Percentiles rank a stretch among this genome's conserved stretches.
These are phyloP conservation scores for Kwoniella newhampshirensis DNA, from an alignment of 768 basidiomycete genomes.

Conservation along the genomic window DNA sequence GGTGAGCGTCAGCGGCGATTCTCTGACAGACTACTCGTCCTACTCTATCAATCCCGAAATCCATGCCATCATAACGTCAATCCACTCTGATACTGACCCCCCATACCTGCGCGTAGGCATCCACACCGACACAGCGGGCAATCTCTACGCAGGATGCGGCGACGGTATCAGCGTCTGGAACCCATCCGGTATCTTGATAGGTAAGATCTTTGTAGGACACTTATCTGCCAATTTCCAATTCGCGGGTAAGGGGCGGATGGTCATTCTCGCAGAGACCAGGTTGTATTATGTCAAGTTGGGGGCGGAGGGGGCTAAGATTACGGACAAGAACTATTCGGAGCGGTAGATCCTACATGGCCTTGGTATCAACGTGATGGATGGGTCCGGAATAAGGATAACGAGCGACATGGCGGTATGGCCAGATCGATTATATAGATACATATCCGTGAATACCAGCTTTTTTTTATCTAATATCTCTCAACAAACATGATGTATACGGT, in stretches of 20 bases:
- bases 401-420: no score
- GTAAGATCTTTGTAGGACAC: constrained; percentile 47
- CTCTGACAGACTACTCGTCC: not conserved
- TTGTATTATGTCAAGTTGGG: constrained; percentile 33
- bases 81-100: not conserved
- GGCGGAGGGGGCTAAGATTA: constrained; percentile 38
- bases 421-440: not conserved
- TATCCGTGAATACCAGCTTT: no score
- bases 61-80: no score
- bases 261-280: constrained; percentile 46
- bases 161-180: constrained; percentile 49
- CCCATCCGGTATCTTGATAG: constrained; percentile 43
- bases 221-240: constrained; percentile 49
- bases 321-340: constrained; percentile 19
- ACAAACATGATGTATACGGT: no score
- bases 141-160: constrained; percentile 44
- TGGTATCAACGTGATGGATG: no score
- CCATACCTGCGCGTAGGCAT: constrained; percentile 22
- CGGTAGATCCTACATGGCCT: no score
- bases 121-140: constrained; percentile 45
- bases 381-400: no score
- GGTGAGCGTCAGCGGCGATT: constrained; percentile 24
- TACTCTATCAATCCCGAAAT: not conserved
- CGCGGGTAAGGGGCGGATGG: constrained; percentile 43
- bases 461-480: no score